Base-by-base conservation (phyloP, 2,329 filamentous ascomycete genomes). In the Penicillium corylophilum region DNA sequence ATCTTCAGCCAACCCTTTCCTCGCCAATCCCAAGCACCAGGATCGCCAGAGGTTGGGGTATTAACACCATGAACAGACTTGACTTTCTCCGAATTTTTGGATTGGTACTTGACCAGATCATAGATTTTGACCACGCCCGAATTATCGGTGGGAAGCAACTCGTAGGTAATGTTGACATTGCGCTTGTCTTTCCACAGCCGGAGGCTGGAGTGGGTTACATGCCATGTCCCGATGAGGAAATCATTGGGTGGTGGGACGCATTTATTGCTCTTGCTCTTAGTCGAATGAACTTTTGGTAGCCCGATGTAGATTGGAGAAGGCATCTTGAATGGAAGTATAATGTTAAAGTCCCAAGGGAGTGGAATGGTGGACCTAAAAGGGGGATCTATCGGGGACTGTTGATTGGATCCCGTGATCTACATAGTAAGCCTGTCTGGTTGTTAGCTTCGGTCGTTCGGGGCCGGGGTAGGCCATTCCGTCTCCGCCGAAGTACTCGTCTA, bases 1-100 rank as follows among this genome's bases (percentile, higher is more conserved):
- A 93, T 84, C 67, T 80, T 81, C 55, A 95, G 72, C 82, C 80
- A 82, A 8, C 89, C 88, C 64, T 84, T 89, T 8, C 90, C 90
- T 42, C 88, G 79, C 90, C 90, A 95, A 62, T 87, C 79, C 85
- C 88, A 89, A 29, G 73, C 75, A 23, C 71, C 77, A 42, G 64
- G 61, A 9, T 46, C 44, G 13, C 49, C 54, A 24, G 48, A 45
- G 4, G 44, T 53, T 2, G 56, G 53, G 3, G 56, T 62, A 18
- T 62, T 56, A 2, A 61, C 33, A 0, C 60, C 59, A 36, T 57
- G 51, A 1, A 63, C 47, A 1, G 56, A 53, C 31, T 59, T 50
- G 26, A 63, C 51, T 18, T 57, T 60, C 7, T 56, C 46, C 0
- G 55, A 53, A n/a, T 36, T 18, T 16, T 47, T n/a, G 1, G 46